Percentiles rank a stretch among this genome's conserved stretches.
Conservation (phyloP, 495 filamentous ascomycete species). For the Astrocystis sublimbata region DNA sequence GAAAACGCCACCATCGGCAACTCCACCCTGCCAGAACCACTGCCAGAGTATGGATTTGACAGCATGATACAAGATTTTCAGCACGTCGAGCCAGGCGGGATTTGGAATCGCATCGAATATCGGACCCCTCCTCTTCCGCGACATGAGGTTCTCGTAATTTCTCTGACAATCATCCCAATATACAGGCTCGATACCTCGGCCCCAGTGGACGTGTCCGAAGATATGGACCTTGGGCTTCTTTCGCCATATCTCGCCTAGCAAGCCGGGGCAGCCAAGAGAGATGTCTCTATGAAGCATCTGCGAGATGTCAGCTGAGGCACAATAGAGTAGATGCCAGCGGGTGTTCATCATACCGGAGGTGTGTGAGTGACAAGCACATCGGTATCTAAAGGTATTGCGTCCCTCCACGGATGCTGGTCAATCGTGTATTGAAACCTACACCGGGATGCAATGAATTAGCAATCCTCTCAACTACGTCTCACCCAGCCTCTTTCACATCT, state of each 20-base stretch:
- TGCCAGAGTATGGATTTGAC: conserved; percentile 68
- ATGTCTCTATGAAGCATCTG: conserved; percentile 62
- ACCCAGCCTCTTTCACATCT: background rate
- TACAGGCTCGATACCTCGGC: conserved; percentile 62
- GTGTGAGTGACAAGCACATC: conserved; percentile 89
- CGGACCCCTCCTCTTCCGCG: conserved; percentile 47
- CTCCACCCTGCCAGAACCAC: conserved; percentile 60
- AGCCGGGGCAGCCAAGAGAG: conserved; percentile 70
- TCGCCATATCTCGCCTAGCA: conserved; percentile 76
- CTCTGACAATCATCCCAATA: conserved; percentile 79
- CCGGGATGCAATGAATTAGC: background rate
- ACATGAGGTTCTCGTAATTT: conserved; percentile 67
- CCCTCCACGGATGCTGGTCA: conserved; percentile 47
- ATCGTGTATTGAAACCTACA: conserved; percentile 51
- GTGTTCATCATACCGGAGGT: conserved; percentile 38
- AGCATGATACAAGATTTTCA: conserved; percentile 63
- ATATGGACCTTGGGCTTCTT: conserved; percentile 79
- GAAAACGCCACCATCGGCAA: conserved; percentile 65
- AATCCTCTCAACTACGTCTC: background rate
- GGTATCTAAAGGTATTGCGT: conserved; percentile 64
- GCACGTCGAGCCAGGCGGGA: conserved; percentile 61
- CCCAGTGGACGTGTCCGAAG: conserved; percentile 85
- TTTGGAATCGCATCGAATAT: conserved; percentile 51
- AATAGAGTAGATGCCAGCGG: background rate
- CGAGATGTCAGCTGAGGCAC: background rate